phyloP scores from a whole-genome alignment of 2,329 filamentous ascomycete genomes.

The Penicillium sp. region DNA sequence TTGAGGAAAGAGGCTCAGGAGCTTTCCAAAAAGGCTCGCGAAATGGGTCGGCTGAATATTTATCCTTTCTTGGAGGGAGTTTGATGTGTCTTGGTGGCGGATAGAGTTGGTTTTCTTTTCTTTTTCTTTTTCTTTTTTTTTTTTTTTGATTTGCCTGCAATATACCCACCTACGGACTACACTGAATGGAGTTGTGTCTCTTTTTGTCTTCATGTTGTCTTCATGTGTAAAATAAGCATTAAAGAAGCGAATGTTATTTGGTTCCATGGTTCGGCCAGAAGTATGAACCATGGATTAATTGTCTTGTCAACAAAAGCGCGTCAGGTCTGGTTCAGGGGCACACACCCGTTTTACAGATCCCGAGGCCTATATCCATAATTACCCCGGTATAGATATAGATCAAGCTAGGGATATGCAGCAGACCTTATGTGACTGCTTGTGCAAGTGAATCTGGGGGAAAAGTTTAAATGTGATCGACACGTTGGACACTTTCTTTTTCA shows the following conservation, averaged over 20 bases:
- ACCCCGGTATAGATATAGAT: background rate
- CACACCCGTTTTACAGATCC: background rate
- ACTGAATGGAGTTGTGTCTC: background rate
- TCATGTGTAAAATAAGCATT: background rate
- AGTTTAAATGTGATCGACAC: background rate
- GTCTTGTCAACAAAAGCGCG: constrained; percentile 13
- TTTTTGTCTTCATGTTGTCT: background rate
- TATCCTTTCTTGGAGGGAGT: background rate
- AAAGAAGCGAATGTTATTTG: background rate
- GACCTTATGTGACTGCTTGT: background rate
- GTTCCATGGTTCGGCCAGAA: constrained; percentile 7
- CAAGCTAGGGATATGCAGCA: background rate
- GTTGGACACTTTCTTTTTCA: background rate
- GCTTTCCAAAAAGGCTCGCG: background rate
- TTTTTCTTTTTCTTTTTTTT: background rate
- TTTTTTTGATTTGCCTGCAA: background rate
- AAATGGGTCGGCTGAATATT: background rate
- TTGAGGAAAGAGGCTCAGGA: constrained; percentile 1
- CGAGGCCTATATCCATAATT: background rate
- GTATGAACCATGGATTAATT: constrained; percentile 25
- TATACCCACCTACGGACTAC: background rate
- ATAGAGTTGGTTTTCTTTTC: background rate
- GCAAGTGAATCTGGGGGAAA: background rate
- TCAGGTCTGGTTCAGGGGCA: background rate
- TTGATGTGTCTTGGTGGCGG: background rate